Evolutionary conservation across 345 rosid genomes (phyloP), one percentile per base, ranked within the genome.

Genomic region (Boechera retrofracta): DNA sequence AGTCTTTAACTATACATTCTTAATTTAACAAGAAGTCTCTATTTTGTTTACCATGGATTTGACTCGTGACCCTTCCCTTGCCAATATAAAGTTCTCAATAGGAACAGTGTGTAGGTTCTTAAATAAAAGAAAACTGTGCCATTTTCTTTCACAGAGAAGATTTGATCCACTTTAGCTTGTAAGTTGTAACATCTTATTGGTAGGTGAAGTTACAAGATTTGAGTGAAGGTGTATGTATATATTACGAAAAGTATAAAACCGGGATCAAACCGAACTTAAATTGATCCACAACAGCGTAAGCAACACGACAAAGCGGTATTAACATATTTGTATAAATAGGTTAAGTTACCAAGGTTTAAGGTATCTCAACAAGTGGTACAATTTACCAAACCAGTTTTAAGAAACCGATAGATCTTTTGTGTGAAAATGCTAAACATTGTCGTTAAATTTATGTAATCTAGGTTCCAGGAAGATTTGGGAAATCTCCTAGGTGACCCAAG

Each of bases 331-430:
- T 15, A 54, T 33, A 13, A 32, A 21, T 41, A 61, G 33, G 24
- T 57, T 38, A 65, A 29, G 55, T 71, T 55, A 44, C 80, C 76
- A 64, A 77, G 18, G 54, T 77, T 71, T 77, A 77, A 77, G 81
- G 68, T 71, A 71, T 1, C 72, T 24, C 29, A 63, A 71, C 76
- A 71, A 18, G 60, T 77, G 67, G 61, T 71, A 48, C 72, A 77
- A 65, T 64, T 71, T 21, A 71, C 77, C 44, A 71, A 56, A 71
- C 55, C 28, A 47, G 28, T 8, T 56, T 58, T 26, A 57, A 12
- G 63, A 65, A 64, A 65, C 24, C 72, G 62, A 71, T 71, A 45
- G 13, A 77, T 77, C 72, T 16, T 69, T 42, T 52, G 31, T 65
- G 55, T 49, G 63, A 77, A 51, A 71, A 48, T 71, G 61, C 76